A percentile compares a stretch with the other conserved stretches of the same genome.
Evolutionary conservation across 2,329 filamentous ascomycete species (phyloP).

Genomic region (Achaetomium macrosporum): DNA sequence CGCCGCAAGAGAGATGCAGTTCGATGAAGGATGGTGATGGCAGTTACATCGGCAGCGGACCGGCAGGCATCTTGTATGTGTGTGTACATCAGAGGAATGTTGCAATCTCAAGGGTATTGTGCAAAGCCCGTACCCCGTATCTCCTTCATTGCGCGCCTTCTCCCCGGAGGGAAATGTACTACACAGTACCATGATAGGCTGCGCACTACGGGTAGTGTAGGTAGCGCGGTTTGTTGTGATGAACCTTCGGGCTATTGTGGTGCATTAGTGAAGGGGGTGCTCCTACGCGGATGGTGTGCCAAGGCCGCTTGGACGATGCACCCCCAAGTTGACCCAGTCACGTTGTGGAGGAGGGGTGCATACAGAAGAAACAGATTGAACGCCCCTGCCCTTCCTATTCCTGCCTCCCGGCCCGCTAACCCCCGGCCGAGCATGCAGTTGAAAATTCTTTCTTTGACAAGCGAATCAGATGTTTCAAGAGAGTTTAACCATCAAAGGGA

Average conservation of each 20-base stretch:
- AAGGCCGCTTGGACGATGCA: conserved; percentile 9
- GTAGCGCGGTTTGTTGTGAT: conserved; percentile 5
- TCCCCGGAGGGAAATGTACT: conserved; percentile 12
- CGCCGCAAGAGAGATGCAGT: conserved; percentile 1
- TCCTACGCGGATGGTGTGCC: conserved; percentile 6
- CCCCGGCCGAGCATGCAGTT: neutral
- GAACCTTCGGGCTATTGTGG: neutral
- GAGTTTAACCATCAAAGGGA: too few species aligned
- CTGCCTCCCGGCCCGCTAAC: conserved; percentile 9
- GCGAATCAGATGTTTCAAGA: neutral
- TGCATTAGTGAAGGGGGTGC: conserved; percentile 9
- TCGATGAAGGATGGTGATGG: conserved; percentile 5
- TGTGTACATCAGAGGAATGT: conserved; percentile 2
- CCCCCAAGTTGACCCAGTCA: neutral
- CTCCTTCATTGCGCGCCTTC: conserved; percentile 12
- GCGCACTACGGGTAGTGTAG: neutral
- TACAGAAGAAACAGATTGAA: neutral
- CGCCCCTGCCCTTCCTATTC: too few species aligned
- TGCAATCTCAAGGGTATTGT: conserved; percentile 13
- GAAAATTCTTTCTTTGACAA: neutral
- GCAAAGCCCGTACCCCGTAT: conserved; percentile 8
- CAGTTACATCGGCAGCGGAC: conserved; percentile 15
- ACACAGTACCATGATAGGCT: too few species aligned
- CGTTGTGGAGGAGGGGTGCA: conserved; percentile 5
- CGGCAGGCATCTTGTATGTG: conserved; percentile 14